A percentile compares a stretch with the other conserved stretches of the same genome.
These are phyloP conservation scores for Populus tremula DNA, from an alignment of 345 rosid genomes.

Conservation along the genomic window DNA sequence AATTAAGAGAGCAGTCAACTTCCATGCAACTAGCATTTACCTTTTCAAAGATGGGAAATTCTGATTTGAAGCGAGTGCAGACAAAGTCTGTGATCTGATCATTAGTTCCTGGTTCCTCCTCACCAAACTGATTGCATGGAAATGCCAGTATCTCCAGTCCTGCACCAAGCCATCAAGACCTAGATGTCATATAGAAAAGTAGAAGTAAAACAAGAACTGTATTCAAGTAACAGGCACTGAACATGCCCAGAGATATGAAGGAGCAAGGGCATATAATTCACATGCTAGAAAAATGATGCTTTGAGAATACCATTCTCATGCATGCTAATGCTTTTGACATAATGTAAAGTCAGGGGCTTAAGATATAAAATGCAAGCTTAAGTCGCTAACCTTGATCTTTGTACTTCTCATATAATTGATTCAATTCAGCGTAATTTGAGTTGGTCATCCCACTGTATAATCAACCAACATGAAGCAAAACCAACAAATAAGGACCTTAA, in stretches of 20 bases:
- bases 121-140: conserved; percentile 38
- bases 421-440: conserved; percentile 34
- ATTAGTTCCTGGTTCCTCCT: conserved; percentile 32
- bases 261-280: background rate
- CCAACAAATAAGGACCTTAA: background rate
- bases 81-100: conserved; percentile 27
- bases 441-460: conserved; percentile 31
- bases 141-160: conserved; percentile 32
- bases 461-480: background rate
- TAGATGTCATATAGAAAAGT: background rate
- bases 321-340: background rate
- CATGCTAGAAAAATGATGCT: background rate
- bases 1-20: background rate
- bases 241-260: background rate
- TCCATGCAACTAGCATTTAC: conserved; percentile 8
- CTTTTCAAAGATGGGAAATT: conserved; percentile 32
- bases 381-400: conserved; percentile 29
- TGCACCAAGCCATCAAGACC: conserved; percentile 6
- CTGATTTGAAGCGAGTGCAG: conserved; percentile 32
- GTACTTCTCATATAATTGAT: conserved; percentile 25
- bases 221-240: background rate
- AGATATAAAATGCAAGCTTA: background rate
- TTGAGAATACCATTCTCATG: background rate
- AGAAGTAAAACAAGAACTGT: background rate
- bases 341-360: background rate